A percentile compares a stretch with the other conserved stretches of the same genome.
phyloP scores from a whole-genome alignment of 2,329 filamentous ascomycete genomes.

The Mollisiaceae sp. region DNA sequence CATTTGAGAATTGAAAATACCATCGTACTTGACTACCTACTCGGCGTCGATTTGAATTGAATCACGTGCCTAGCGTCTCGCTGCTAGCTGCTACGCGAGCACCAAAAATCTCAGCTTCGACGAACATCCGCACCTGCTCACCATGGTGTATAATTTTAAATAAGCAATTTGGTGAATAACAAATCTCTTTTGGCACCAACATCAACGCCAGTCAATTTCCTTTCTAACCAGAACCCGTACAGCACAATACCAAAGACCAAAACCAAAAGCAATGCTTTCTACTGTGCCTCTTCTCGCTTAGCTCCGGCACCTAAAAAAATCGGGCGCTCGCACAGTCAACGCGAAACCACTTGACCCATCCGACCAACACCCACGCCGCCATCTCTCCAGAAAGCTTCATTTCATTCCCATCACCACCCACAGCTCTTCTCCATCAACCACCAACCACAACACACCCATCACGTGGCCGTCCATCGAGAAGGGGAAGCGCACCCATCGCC shows the following conservation, averaged over 20 bases:
- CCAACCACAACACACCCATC: conserved; percentile 4
- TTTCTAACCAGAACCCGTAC: neutral
- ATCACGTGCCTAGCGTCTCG: neutral
- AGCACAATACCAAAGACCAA: neutral
- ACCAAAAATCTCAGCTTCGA: neutral
- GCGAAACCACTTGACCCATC: neutral
- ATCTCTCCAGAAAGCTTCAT: neutral
- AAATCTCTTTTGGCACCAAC: neutral
- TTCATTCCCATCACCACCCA: neutral
- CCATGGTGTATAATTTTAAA: neutral
- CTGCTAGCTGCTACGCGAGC: neutral
- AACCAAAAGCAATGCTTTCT: neutral
- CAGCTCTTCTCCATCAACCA: neutral
- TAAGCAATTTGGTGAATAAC: conserved; percentile 1
- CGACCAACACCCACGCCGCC: neutral
- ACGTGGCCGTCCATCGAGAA: neutral
- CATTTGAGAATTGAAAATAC: too few relatives aligned
- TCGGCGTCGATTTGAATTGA: too few relatives aligned
- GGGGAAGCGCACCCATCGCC: neutral
- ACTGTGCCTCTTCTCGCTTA: neutral
- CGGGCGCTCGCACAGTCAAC: neutral
- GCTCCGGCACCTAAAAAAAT: conserved; percentile 8
- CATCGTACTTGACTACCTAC: too few relatives aligned
- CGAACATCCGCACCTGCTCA: neutral
- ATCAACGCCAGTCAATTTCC: neutral